phyloP scores from a whole-genome alignment of 305 asterid species.

The Plantago coronopus region DNA sequence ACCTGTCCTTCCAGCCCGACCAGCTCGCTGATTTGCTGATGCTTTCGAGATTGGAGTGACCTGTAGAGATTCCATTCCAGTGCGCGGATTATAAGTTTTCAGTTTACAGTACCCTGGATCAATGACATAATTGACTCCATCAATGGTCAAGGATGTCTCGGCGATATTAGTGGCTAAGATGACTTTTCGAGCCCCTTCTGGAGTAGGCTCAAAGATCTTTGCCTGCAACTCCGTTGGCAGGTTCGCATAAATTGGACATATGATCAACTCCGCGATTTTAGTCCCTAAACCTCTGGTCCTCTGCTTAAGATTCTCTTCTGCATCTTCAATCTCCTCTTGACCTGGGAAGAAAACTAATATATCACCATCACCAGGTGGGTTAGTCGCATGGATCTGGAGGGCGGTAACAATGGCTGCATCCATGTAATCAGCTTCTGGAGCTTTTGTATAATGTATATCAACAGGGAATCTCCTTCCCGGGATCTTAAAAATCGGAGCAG shows the following conservation, averaged over 20 bases:
- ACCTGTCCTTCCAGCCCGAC: slow-evolving; percentile 93
- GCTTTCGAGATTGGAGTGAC: slow-evolving; percentile 89
- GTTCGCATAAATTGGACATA: slow-evolving; percentile 88
- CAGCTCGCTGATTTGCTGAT: slow-evolving; percentile 94
- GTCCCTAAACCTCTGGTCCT: slow-evolving; percentile 85
- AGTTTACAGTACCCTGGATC: slow-evolving; percentile 93
- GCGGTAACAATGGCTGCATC: slow-evolving; percentile 92
- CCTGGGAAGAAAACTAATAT: slow-evolving; percentile 84
- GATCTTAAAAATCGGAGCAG: slow-evolving; percentile 88
- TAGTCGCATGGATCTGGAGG: slow-evolving; percentile 86
- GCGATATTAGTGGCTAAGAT: slow-evolving; percentile 97
- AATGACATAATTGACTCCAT: slow-evolving; percentile 86
- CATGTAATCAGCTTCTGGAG: slow-evolving; percentile 93
- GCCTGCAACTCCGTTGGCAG: slow-evolving; percentile 92
- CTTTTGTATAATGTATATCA: slow-evolving; percentile 81
- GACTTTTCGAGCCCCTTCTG: slow-evolving; percentile 95
- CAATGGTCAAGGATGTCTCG: slow-evolving; percentile 91
- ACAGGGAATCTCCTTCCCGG: slow-evolving; percentile 96
- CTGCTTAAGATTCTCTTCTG: slow-evolving; percentile 79
- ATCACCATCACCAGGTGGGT: slow-evolving; percentile 95
- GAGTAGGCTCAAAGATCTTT: slow-evolving; percentile 91
- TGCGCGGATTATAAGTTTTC: slow-evolving; percentile 82
- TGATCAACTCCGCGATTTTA: slow-evolving; percentile 86
- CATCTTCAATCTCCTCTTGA: slow-evolving; percentile 93
- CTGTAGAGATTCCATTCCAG: slow-evolving; percentile 84